Evolutionary conservation across 1,284 basidiomycete species (phyloP).

Genomic region (Neolentinus lepideus): DNA sequence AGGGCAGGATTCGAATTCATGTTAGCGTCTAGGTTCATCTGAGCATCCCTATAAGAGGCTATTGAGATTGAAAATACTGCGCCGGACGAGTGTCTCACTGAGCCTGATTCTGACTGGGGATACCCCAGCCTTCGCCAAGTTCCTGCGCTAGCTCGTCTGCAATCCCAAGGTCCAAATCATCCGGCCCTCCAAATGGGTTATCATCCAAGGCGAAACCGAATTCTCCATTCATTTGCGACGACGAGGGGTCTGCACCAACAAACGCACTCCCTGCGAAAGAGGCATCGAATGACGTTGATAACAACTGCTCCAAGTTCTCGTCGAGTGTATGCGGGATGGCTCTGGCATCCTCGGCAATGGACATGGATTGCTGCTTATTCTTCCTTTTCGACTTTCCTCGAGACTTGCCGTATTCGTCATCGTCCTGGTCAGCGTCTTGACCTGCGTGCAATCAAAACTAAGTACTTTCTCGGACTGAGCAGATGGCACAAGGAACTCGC

Average conservation of each 20-base stretch:
- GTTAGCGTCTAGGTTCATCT: neutral
- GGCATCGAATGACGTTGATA: conserved; percentile 57
- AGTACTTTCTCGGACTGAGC: neutral
- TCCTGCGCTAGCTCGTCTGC: conserved; percentile 68
- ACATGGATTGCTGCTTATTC: conserved; percentile 23
- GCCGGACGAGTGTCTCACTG: neutral
- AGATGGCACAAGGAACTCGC: conserved; percentile 10
- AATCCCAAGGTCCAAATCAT: conserved; percentile 51
- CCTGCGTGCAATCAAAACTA: neutral
- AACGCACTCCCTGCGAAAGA: conserved; percentile 38
- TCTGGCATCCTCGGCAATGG: conserved; percentile 35
- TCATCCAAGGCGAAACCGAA: conserved; percentile 41
- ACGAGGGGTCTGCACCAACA: conserved; percentile 35
- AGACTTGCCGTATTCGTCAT: conserved; percentile 19
- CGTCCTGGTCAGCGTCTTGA: conserved; percentile 13
- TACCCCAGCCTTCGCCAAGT: conserved; percentile 63
- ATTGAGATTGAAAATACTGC: neutral
- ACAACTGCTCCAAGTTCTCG: conserved; percentile 60
- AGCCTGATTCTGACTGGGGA: neutral
- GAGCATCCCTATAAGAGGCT: neutral
- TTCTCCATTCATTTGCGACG: conserved; percentile 46
- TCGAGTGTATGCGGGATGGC: conserved; percentile 55
- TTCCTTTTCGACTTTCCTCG: conserved; percentile 26
- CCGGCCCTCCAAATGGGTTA: conserved; percentile 40
- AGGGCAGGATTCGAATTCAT: neutral